phyloP scores from a whole-genome alignment of 257 asterid genomes.

The Solanum rostratum region DNA sequence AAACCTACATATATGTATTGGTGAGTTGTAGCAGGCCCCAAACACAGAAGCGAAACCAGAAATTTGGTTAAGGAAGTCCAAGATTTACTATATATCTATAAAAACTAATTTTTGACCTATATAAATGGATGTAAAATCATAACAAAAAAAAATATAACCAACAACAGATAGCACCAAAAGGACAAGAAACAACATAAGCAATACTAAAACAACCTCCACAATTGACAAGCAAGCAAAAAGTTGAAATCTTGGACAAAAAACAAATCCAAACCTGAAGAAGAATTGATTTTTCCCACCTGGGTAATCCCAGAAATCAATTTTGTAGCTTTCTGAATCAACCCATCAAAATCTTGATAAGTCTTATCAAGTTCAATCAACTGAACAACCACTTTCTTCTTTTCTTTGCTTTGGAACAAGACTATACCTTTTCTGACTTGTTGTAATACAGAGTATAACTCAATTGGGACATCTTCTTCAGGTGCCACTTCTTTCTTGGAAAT shows the following conservation, averaged over 20 bases:
- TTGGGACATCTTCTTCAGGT: slow-evolving; percentile 21
- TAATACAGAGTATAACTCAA: slow-evolving; percentile 40
- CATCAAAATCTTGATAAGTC: slow-evolving; percentile 43
- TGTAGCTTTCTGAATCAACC: slow-evolving; percentile 46
- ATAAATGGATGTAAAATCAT: too few species aligned
- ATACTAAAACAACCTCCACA: not conserved
- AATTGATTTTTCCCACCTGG: not conserved
- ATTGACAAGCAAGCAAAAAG: not conserved
- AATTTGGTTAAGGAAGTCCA: too few species aligned
- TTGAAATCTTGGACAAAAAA: not conserved
- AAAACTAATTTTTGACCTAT: too few species aligned
- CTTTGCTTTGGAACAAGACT: slow-evolving; percentile 35
- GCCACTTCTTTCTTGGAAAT: slow-evolving; percentile 29
- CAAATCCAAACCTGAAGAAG: slow-evolving; percentile 35
- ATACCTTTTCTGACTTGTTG: slow-evolving; percentile 32
- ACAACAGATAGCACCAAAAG: too few species aligned
- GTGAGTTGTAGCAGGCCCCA: too few species aligned
- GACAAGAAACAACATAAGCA: not conserved
- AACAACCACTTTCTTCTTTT: slow-evolving; percentile 55
- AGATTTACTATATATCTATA: too few species aligned
- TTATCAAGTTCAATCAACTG: slow-evolving; percentile 47
- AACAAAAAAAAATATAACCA: not conserved
- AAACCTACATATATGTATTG: too few species aligned
- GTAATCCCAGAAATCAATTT: slow-evolving; percentile 39
- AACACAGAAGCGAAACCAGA: too few species aligned